Evolutionary conservation across 306 rosid genomes (phyloP), one percentile per base, ranked within the genome.

Genomic region (Pterocarpus macrocarpus): DNA sequence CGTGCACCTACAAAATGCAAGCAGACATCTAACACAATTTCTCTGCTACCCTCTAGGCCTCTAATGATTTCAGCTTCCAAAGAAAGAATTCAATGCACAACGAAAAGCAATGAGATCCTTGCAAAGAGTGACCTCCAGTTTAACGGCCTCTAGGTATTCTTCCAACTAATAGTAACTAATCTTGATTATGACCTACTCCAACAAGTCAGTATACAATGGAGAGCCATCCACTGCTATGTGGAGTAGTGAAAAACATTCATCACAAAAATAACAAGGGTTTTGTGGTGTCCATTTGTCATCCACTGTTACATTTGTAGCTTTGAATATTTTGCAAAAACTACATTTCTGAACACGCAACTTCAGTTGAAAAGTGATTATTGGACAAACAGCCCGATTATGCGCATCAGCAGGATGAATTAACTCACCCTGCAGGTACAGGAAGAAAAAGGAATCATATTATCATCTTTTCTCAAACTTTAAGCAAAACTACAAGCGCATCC

Each of bases 251-350:
- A 92, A 90, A 78, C 98, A 94, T 49, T 88, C 82, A 70, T 92
- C 91, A 66, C 95, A 94, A 43, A 90, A 92, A 64, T 90, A 90
- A 80, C 94, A 88, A 7, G 97, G 98, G 73, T 89, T 92, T 70
- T 85, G 82, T 56, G 88, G 88, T 3, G 94, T 82, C 94, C 94
- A 92, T 80, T 88, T 94, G 77, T 90, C 98, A 55, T 92, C 95
- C 12, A 89, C 83, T 0, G 94, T 92, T 49, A 92, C 87, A 85
- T 89, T 93, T 7, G 91, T 91, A 53, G 99, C 97, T 86, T 90
- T 78, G 82, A 89, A 92, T 57, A 91, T 93, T 64, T 86, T 91
- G 74, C 97, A 93, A 5, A 73, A 91, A 47, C 38, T 16, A 17
- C 97, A 95, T 87, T 95, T 95, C 77, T 85, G 91, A 71, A 85